Base-by-base conservation (phyloP, 805 yeast species). In the Metschnikowia dekortorum region DNA sequence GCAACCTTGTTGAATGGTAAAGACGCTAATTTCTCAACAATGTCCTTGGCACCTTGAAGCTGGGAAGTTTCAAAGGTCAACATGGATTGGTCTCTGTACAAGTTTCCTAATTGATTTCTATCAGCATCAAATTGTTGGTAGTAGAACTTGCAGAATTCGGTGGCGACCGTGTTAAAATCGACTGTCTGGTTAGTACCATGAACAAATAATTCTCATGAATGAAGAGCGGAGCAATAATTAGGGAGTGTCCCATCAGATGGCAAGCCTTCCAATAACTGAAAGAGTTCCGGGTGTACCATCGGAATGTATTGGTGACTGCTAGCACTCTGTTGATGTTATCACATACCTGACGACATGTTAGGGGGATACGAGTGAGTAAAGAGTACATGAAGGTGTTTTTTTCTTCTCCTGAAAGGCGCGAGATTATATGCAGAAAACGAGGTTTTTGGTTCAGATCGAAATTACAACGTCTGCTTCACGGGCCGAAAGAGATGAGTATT, bases 31-130 rank as follows among this genome's bases (percentile, higher is more conserved):
- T 94, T 92, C 75, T 94, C 98, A 56, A 94, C 90, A 64, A 94
- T 94, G 62, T 78, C 85, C 75, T 85, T 84, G 51, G 96, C 88
- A 60, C 99, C 99, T 76, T 92, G 99, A 58, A 87, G 78, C 78
- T 92, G 97, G 52, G 90, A 78, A 49, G 91, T 84, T 75, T 94
- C 99, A 63, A 94, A 94, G 44, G 99, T 94, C 73, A 94, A 79
- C 99, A 94, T 94, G 30, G 97, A 90, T 68, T 88, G 91, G 54
- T 89, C 96, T 69, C 99, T 87, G 84, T 92, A 92, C 64, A 92
- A 81, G 76, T 88, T 86, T 60, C 96, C 96, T 68, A 92, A 82
- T 70, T 87, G 94, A 52, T 89, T 70, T 79, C 98, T 88, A 74
- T 92, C 96, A 62, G 84, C 70, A 73, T 91, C 97, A 65, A 92